Base-by-base conservation (phyloP, 2,329 filamentous ascomycete genomes). In the Sarocladiaceae sp. region DNA sequence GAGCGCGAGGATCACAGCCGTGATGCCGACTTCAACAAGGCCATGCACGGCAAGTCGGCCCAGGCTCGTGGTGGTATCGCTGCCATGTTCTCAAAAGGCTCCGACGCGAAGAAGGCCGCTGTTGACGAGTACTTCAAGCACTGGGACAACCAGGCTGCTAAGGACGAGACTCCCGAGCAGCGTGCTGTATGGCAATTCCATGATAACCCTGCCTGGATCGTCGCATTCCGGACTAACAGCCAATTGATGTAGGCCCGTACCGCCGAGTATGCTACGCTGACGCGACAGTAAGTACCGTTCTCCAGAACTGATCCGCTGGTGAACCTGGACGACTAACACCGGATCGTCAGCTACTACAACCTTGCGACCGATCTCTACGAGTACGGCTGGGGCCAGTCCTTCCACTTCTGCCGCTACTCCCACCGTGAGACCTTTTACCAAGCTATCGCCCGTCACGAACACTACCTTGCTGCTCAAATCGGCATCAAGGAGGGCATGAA, bases 401-500 rank as follows among this genome's bases (percentile, higher is more conserved):
- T 98, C 78, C 91, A 98, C 70, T 97, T 98, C 77, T 95, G 88
- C 71, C 88, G 91, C 51, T 96, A 91, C 68, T 85, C 88, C 45
- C 72, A 82, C 55, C 85, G 85, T 61, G 93, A 98, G 71, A 73
- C 81, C 43, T 97, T 97, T 72, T 73, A 80, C 66, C 87, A 94
- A 68, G 90, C 90, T 50, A 91, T 97, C 67, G 88, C 90, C 53
- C 85, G 93, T 47, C 93, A 98, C 62, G 93, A 98, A 72, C 93
- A 98, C 74, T 97, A 95, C 72, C 84, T 98, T 23, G 93, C 93
- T 37, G 82, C 90, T 67, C 80, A 81, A 65, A 95, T 96, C 64
- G 82, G 83, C 52, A 82, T 98, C 60, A 80, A 85, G 65, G 83
- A 90, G 60, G 81, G 81, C 58, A 91, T 93, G 83, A 86, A 80